Evolutionary conservation across 2,329 filamentous ascomycete species (phyloP), one percentile per base, ranked within the genome.

Genomic region (Talaromyces sp.): DNA sequence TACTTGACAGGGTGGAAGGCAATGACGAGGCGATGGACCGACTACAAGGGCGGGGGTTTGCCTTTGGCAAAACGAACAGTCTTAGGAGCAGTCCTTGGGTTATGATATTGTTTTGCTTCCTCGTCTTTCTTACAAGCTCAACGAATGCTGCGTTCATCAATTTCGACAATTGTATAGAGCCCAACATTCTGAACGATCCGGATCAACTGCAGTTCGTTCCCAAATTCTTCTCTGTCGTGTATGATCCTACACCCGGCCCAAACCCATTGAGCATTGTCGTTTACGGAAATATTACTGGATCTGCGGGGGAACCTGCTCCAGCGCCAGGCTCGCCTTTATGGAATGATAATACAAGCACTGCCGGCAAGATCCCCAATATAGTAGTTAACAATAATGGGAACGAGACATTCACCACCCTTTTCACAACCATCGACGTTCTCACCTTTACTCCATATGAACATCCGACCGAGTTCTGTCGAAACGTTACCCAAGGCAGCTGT

Each of bases 241-340:
- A 96, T 77, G 82, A 90, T 66, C 80, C 82, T 28, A 72, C 77
- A 13, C 76, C 82, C 62, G 71, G 82, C 4, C 80, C 77, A 53
- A 84, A 92, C 68, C 83, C 81, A 40, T 79, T 99, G 51, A 85
- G 83, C 62, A 78, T 97, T 57, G 94, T 86, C 1, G 82, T 96
- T 48, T 97, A 91, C 78, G 93, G 92, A 53, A 97, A 97, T 73
- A 91, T 97, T 31, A 89, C 87, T 8, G 94, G 94, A 48, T 84
- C 87, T 53, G 80, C 82, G 2, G 69, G 75, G 11, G 76, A 78
- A n/a, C 60, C 73, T 2, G 82, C 91, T 55, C 91, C 90, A 35
- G 66, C 82, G 0, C 73, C 81, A 17, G 73, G 81, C 65, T 81
- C 84, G 68, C 72, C 83, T 0, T 75, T 78, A 48, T 90, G 91